phyloP scores from a whole-genome alignment of 768 basidiomycete genomes.

The Lanmaoa rubissima region DNA sequence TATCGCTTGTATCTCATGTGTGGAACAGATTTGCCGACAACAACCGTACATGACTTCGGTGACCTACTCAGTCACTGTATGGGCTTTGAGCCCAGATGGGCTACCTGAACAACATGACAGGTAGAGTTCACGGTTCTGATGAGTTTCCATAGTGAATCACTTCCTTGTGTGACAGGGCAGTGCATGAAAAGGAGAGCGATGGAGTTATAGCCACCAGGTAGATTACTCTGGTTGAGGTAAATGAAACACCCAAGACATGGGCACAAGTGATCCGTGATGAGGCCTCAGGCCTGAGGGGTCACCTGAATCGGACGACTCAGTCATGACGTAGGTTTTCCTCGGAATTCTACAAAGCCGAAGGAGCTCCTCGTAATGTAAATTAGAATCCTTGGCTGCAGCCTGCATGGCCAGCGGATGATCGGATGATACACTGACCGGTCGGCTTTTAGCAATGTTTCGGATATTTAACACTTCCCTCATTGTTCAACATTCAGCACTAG shows the following conservation, averaged over 20 bases:
- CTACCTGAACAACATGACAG: not conserved
- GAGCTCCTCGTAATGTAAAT: not conserved
- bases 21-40: not conserved
- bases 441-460: not conserved
- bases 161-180: conserved; percentile 1
- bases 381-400: not conserved
- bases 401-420: not conserved
- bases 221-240: not conserved
- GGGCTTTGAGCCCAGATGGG: not conserved
- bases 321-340: conserved; percentile 5
- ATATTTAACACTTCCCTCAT: not conserved
- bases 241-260: not conserved
- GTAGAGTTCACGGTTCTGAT: not conserved
- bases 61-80: not conserved
- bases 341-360: not conserved
- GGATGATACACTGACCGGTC: not conserved
- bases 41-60: not conserved
- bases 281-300: not conserved
- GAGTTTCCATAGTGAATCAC: conserved; percentile 1
- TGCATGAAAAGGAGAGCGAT: conserved; percentile 9
- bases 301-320: not conserved
- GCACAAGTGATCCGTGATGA: not conserved
- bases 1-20: not conserved
- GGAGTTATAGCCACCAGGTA: conserved; percentile 5
- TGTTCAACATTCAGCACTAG: not conserved